Base-by-base conservation (phyloP, 1,139 yeast species). In the Kodamaea plutei region DNA sequence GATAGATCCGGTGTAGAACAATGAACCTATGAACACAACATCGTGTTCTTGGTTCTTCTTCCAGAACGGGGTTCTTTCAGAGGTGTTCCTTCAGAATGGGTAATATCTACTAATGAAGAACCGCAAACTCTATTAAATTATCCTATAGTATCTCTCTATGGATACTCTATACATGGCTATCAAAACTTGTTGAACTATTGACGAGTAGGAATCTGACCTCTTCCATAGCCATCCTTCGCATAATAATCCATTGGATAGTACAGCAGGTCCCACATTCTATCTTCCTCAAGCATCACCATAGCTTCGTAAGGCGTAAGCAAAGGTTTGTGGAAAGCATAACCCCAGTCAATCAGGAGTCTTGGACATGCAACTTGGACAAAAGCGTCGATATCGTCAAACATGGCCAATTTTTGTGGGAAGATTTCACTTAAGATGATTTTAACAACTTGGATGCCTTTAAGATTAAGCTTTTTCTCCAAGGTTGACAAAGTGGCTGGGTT, bases 301-400 rank as follows among this genome's bases (percentile, higher is more conserved):
- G 96, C 89, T 51, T 91, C 99, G 54, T 93, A 91, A 0, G 99
- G 98, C 0, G 98, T 89, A 35, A 91, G 61, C 27, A 91, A 64
- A 0, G 99, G 99, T 51, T 84, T 84, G 36, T 80, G 78, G 52
- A 91, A 91, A 0, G 98, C 98, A 54, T 93, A 91, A 1, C 99
- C 99, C 99, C 99, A 91, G 55, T 91, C 99, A 26, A 91, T 91
- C 2, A 96, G 85, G 31, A 91, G 64, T 45, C 99, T 67, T 0
- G 99, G 99, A 54, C 99, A 91, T 1, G 98, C 99, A 4, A 91
- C 96, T 56, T 91, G 99, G 12, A 91, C 84, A 69, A 94, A 91
- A 5, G 89, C 95, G 58, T 91, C 98, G 13, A 91, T 77, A 48
- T 87, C 94, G 47, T 85, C 89, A 60, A 91, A 91, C 80, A 84